Conservation (phyloP, 2,329 filamentous ascomycete species). For the Diaporthe nobilis region DNA sequence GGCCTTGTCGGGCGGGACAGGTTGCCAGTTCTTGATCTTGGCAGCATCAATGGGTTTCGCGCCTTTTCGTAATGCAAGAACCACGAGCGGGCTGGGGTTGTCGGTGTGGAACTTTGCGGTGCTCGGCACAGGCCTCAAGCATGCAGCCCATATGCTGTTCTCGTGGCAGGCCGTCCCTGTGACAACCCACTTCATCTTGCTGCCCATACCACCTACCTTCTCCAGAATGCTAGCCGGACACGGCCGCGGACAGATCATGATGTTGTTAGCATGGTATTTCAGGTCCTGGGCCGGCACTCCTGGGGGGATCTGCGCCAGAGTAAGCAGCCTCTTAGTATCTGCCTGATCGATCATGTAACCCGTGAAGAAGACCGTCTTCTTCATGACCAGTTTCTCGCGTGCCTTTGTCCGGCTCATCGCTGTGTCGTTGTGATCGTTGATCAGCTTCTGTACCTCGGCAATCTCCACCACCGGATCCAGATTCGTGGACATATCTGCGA, state of each 20-base stretch:
- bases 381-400: slow-evolving; percentile 74
- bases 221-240: slow-evolving; percentile 80
- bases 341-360: slow-evolving; percentile 85
- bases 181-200: slow-evolving; percentile 87
- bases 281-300: slow-evolving; percentile 78
- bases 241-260: slow-evolving; percentile 87
- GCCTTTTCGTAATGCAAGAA: slow-evolving; percentile 84
- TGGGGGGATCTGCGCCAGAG: slow-evolving; percentile 75
- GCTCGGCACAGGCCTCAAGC: slow-evolving; percentile 79
- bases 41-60: slow-evolving; percentile 84
- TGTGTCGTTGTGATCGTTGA: slow-evolving; percentile 85
- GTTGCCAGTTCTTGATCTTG: slow-evolving; percentile 87
- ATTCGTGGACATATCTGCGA: slow-evolving; percentile 80
- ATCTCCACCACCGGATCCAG: slow-evolving; percentile 86
- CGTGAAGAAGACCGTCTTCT: slow-evolving; percentile 91
- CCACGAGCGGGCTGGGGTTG: slow-evolving; percentile 82
- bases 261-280: slow-evolving; percentile 88
- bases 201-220: slow-evolving; percentile 89
- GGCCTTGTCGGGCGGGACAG: slow-evolving; percentile 77
- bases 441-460: slow-evolving; percentile 87
- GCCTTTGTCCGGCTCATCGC: slow-evolving; percentile 55
- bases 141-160: slow-evolving; percentile 88
- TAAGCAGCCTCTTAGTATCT: slow-evolving; percentile 80
- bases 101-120: slow-evolving; percentile 82
- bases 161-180: slow-evolving; percentile 82